These are phyloP conservation scores for Panus rudis DNA, from an alignment of 768 basidiomycete genomes.

Conservation along the genomic window DNA sequence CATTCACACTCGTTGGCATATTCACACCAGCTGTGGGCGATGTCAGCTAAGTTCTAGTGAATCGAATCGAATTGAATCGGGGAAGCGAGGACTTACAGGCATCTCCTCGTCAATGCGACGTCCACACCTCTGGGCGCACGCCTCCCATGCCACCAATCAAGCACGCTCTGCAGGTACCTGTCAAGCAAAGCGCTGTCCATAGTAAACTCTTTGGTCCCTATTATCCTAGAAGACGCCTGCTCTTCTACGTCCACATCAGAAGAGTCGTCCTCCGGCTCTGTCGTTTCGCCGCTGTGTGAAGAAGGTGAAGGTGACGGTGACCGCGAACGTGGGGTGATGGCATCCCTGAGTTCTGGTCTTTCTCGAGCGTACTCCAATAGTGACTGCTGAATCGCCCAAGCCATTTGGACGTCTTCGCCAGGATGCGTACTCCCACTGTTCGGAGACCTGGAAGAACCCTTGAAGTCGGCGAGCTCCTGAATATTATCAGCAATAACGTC, in stretches of 20 bases:
- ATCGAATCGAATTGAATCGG: neutral
- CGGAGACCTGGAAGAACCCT: constrained; percentile 1
- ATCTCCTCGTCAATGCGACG: constrained; percentile 50
- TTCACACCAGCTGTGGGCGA: constrained; percentile 52
- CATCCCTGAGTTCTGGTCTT: constrained; percentile 2
- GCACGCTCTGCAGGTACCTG: constrained; percentile 41
- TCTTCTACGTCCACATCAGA: neutral
- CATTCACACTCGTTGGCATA: constrained; percentile 76
- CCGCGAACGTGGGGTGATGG: constrained; percentile 1
- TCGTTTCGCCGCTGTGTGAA: neutral
- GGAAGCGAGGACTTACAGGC: constrained; percentile 44
- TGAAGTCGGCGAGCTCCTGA: constrained; percentile 5
- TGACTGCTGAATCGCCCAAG: constrained; percentile 26
- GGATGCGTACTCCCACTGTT: constrained; percentile 4
- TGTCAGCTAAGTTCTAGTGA: constrained; percentile 1
- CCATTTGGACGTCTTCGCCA: constrained; percentile 18
- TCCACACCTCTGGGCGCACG: constrained; percentile 68
- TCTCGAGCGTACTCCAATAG: constrained; percentile 10
- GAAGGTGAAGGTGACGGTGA: constrained; percentile 7
- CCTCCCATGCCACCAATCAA: constrained; percentile 73
- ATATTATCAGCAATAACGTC: constrained; percentile 18
- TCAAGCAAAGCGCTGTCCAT: constrained; percentile 50
- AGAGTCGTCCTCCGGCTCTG: neutral
- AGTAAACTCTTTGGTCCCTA: constrained; percentile 58
- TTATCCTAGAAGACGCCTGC: constrained; percentile 32